Percentiles rank a stretch among this genome's conserved stretches.
These are phyloP conservation scores for Aspergillus kassunensis DNA, from an alignment of 495 filamentous ascomycete species.

Conservation along the genomic window DNA sequence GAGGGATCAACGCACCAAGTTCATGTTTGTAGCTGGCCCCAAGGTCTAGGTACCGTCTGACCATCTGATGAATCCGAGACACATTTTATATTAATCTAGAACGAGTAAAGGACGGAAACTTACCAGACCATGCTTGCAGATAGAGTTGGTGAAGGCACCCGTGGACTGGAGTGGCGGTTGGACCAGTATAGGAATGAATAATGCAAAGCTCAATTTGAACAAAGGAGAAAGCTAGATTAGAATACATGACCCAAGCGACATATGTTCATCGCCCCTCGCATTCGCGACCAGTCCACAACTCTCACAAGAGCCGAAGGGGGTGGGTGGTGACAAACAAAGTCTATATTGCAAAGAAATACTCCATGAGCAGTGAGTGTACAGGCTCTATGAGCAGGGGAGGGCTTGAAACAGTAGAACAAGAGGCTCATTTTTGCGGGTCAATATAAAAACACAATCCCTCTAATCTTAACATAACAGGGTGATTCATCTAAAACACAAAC, in stretches of 20 bases:
- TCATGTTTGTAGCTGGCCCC: too few species aligned
- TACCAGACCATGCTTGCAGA: too few species aligned
- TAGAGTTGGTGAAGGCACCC: too few species aligned
- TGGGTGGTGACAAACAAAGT: slow-evolving; percentile 12
- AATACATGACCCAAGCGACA: slow-evolving; percentile 16
- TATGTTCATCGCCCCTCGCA: slow-evolving; percentile 9
- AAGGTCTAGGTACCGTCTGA: too few species aligned
- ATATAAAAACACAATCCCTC: slow-evolving; percentile 47
- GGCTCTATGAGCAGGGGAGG: slow-evolving; percentile 21
- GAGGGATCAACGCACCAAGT: background rate
- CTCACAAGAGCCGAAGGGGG: slow-evolving; percentile 9
- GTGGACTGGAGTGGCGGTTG: too few species aligned
- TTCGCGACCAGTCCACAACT: slow-evolving; percentile 1
- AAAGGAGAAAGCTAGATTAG: slow-evolving; percentile 11
- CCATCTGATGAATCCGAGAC: too few species aligned
- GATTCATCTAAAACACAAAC: slow-evolving; percentile 41
- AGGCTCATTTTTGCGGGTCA: slow-evolving; percentile 40
- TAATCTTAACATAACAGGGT: slow-evolving; percentile 43
- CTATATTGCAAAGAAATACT: slow-evolving; percentile 23
- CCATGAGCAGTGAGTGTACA: slow-evolving; percentile 16
- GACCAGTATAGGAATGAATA: too few species aligned
- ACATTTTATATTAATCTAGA: too few species aligned
- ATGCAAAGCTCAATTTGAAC: slow-evolving; percentile 8
- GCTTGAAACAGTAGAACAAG: slow-evolving; percentile 28
- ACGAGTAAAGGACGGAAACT: too few species aligned